These are phyloP conservation scores for Stemphylium vesicarium DNA, from an alignment of 2,329 filamentous ascomycete species.

Conservation along the genomic window DNA sequence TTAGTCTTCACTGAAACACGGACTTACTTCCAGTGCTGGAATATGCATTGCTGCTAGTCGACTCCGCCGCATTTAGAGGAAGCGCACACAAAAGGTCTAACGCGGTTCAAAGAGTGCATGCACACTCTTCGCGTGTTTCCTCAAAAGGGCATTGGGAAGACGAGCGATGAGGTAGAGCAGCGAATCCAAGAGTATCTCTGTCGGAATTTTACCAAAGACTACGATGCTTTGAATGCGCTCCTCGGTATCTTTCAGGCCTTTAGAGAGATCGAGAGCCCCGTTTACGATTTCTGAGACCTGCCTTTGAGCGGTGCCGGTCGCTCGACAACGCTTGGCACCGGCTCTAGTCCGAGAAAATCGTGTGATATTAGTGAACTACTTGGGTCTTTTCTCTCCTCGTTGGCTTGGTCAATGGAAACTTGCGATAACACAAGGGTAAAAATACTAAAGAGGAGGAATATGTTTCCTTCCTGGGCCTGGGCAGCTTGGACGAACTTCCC, in stretches of 20 bases:
- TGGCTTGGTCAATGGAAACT: no score
- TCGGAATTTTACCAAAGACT: background rate
- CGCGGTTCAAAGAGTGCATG: no score
- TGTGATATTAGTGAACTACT: no score
- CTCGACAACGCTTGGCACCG: no score
- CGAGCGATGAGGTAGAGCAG: background rate
- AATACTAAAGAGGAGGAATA: background rate
- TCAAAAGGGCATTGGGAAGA: no score
- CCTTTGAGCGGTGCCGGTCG: no score
- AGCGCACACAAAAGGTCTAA: no score
- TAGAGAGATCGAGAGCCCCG: background rate
- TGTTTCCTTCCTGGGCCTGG: background rate
- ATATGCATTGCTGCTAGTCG: background rate
- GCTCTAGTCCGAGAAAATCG: no score
- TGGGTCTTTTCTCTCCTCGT: no score
- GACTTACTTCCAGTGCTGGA: constrained; percentile 7
- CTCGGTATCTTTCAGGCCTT: background rate
- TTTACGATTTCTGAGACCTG: background rate
- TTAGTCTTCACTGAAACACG: constrained; percentile 15
- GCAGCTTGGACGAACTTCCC: background rate
- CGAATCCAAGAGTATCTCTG: background rate
- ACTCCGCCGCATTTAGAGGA: no score
- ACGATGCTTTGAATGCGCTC: background rate
- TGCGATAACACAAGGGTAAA: no score
- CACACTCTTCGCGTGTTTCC: no score